A percentile compares a stretch with the other conserved stretches of the same genome.
These are phyloP conservation scores for Lachnum nothofagi DNA, from an alignment of 2,329 filamentous ascomycete species.

Conservation along the genomic window DNA sequence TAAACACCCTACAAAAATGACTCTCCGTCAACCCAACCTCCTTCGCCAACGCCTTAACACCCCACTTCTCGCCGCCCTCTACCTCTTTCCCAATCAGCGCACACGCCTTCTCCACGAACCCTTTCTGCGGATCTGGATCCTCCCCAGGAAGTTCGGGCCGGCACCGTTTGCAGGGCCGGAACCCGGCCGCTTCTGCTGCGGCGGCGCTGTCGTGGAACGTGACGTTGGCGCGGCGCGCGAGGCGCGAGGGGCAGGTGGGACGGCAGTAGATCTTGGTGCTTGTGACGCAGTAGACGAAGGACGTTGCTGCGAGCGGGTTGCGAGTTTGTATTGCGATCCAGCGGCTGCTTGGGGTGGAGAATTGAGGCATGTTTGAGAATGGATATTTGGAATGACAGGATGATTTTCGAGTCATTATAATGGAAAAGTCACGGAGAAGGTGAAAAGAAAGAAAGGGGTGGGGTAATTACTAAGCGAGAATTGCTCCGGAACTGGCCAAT, in stretches of 20 bases:
- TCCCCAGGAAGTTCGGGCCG: constrained; percentile 34
- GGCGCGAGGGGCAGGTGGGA: constrained; percentile 54
- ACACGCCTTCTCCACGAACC: constrained; percentile 39
- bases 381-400: no score
- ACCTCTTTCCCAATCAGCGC: constrained; percentile 26
- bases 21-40: constrained; percentile 50
- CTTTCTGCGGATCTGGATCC: constrained; percentile 39
- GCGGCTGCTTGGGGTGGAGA: constrained; percentile 19
- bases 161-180: constrained; percentile 55
- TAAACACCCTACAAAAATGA: constrained; percentile 57
- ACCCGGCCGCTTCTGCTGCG: constrained; percentile 46
- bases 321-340: constrained; percentile 31
- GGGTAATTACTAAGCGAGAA: constrained; percentile 8
- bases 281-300: constrained; percentile 47
- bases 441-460: neutral
- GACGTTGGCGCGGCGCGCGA: constrained; percentile 57
- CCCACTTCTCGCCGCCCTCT: constrained; percentile 27
- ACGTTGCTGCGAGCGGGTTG: constrained; percentile 34
- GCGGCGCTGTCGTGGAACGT: constrained; percentile 45
- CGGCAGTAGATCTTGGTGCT: constrained; percentile 53
- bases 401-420: no score
- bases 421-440: neutral
- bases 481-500: constrained; percentile 25
- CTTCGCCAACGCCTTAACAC: constrained; percentile 44
- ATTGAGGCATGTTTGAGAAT: constrained; percentile 11